phyloP scores from a whole-genome alignment of 116 monocot genomes.

The Posidonia oceanica region DNA sequence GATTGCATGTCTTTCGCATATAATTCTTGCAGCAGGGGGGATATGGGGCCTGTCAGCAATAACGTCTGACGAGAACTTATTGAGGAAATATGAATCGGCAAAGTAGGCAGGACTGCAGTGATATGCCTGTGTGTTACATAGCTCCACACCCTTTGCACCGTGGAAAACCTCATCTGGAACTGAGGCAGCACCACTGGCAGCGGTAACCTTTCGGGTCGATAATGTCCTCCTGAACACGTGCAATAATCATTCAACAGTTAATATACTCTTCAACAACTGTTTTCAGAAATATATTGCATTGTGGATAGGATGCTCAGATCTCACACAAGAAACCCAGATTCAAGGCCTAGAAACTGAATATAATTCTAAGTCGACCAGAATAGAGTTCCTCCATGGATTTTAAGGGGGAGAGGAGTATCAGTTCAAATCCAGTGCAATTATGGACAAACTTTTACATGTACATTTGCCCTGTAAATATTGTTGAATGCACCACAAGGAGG shows the following conservation, averaged over 20 bases:
- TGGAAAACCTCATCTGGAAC: constrained; percentile 99
- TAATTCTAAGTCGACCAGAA: no score
- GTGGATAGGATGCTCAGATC: no score
- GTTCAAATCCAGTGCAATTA: no score
- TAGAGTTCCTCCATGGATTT: no score
- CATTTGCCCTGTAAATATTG: no score
- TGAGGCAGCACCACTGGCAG: constrained; percentile 81
- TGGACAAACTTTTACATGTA: no score
- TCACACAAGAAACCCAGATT: no score
- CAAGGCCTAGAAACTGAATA: no score
- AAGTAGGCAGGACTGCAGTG: constrained; percentile 93
- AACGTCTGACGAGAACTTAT: constrained; percentile 90
- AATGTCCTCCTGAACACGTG: constrained; percentile 53
- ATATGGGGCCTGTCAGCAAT: constrained; percentile 51
- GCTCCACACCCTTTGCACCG: constrained; percentile 67
- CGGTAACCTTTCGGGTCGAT: constrained; percentile 65
- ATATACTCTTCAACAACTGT: neutral
- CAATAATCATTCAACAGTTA: neutral
- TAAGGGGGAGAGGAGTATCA: no score
- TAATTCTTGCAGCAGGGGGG: constrained; percentile 66
- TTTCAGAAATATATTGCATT: no score
- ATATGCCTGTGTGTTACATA: constrained; percentile 91
- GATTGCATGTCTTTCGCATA: constrained; percentile 83
- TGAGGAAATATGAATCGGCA: constrained; percentile 81
- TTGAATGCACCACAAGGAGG: no score